A percentile compares a stretch with the other conserved stretches of the same genome.
Evolutionary conservation across 768 basidiomycete genomes (phyloP).

Genomic region (Crepidotus variabilis): DNA sequence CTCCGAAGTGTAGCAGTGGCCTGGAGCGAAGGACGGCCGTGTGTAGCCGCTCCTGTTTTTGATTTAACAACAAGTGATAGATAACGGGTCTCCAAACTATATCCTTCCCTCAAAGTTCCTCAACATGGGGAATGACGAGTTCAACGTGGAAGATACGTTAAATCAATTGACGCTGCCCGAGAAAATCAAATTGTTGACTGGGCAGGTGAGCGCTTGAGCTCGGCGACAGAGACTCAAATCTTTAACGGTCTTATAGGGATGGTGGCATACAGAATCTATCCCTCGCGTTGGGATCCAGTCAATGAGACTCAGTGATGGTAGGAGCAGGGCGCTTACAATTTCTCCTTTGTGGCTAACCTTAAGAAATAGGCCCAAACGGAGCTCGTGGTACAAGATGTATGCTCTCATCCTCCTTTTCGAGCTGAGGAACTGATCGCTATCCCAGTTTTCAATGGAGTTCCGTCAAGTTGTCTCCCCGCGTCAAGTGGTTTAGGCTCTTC

Average conservation of each 20-base stretch:
- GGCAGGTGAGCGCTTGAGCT: slow-evolving; percentile 26
- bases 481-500: slow-evolving; percentile 55
- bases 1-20: no score
- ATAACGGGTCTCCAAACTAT: not conserved
- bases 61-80: not conserved
- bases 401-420: slow-evolving; percentile 23
- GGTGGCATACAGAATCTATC: slow-evolving; percentile 44
- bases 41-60: not conserved
- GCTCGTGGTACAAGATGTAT: slow-evolving; percentile 43
- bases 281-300: slow-evolving; percentile 36
- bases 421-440: slow-evolving; percentile 33
- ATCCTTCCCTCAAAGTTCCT: not conserved
- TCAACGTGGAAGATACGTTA: slow-evolving; percentile 34
- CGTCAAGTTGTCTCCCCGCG: slow-evolving; percentile 54
- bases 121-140: slow-evolving; percentile 9
- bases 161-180: slow-evolving; percentile 32
- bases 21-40: no score
- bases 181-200: slow-evolving; percentile 43
- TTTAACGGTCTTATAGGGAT: slow-evolving; percentile 27
- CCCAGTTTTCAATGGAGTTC: slow-evolving; percentile 52
- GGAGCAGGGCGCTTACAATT: not conserved
- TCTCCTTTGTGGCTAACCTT: not conserved
- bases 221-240: not conserved
- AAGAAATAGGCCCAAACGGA: slow-evolving; percentile 41
- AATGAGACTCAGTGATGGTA: slow-evolving; percentile 46